Evolutionary conservation across 306 rosid genomes (phyloP).

Genomic region (Glycine latifolia): DNA sequence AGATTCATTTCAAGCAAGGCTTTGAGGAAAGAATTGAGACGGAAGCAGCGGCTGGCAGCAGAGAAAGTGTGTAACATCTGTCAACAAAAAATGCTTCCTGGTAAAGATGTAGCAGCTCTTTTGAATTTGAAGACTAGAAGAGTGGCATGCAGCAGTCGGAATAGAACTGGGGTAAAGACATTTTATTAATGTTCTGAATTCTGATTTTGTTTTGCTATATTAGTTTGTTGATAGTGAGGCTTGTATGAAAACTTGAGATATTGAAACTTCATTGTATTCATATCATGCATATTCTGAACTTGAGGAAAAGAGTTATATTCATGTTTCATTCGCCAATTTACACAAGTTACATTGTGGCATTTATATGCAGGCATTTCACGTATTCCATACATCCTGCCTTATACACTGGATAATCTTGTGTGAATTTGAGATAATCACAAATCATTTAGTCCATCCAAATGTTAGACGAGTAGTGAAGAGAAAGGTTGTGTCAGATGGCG

Average conservation of each 20-base stretch:
- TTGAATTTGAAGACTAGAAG: conserved; percentile 77
- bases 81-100: conserved; percentile 91
- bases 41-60: conserved; percentile 74
- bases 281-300: conserved; percentile 10
- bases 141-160: conserved; percentile 89
- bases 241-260: conserved; percentile 19
- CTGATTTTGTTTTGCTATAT: conserved; percentile 8
- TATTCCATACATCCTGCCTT: conserved; percentile 86
- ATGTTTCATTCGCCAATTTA: conserved; percentile 8
- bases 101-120: conserved; percentile 91
- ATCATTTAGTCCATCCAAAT: conserved; percentile 55
- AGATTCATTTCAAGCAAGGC: conserved; percentile 69
- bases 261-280: conserved; percentile 4
- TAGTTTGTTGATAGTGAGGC: conserved; percentile 16
- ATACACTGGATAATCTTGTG: conserved; percentile 86
- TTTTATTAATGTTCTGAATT: conserved; percentile 27
- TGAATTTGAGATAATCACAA: conserved; percentile 66
- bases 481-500: conserved; percentile 55
- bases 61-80: conserved; percentile 90
- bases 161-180: conserved; percentile 74
- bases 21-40: conserved; percentile 77
- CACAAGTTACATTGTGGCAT: conserved; percentile 28
- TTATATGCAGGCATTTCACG: conserved; percentile 76
- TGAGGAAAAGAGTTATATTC: conserved; percentile 17
- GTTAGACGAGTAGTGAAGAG: conserved; percentile 59